phyloP scores from a whole-genome alignment of 495 filamentous ascomycete genomes.

The Baudoinia panamericana region DNA sequence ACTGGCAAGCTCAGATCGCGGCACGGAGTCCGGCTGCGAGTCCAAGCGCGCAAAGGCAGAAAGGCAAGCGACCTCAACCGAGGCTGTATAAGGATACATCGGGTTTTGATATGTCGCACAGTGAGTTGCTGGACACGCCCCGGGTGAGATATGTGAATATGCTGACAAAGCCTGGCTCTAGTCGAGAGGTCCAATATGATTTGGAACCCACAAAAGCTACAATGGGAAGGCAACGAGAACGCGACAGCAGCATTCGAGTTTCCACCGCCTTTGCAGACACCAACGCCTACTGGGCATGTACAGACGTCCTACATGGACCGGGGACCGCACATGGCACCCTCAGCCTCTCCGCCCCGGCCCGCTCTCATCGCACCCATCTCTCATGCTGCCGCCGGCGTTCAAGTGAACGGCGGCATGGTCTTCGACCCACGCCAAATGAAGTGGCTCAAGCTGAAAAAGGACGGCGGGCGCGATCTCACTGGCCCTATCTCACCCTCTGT shows the following conservation, averaged over 20 bases:
- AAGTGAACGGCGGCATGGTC: conserved; percentile 89
- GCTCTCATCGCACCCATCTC: conserved; percentile 92
- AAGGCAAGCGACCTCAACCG: conserved; percentile 39
- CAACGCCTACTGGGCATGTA: conserved; percentile 14
- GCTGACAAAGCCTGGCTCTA: no score
- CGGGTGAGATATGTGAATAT: no score
- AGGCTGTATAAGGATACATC: conserved; percentile 63
- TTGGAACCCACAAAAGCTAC: conserved; percentile 71
- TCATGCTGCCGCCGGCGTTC: conserved; percentile 56
- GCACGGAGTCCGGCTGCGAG: conserved; percentile 41
- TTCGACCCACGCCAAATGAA: conserved; percentile 95
- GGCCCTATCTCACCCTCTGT: conserved; percentile 21
- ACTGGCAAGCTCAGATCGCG: conserved; percentile 66
- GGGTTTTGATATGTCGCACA: no score
- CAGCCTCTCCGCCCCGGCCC: conserved; percentile 50
- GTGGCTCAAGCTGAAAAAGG: conserved; percentile 60
- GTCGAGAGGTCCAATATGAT: conserved; percentile 96
- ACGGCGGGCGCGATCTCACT: conserved; percentile 12
- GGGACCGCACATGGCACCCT: conserved; percentile 26
- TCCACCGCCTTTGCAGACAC: conserved; percentile 19
- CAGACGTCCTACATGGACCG: conserved; percentile 18
- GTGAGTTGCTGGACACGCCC: no score
- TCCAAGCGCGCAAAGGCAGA: conserved; percentile 45
- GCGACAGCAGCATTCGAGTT: conserved; percentile 61
- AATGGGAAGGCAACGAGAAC: conserved; percentile 96